Evolutionary conservation across 2,329 filamentous ascomycete species (phyloP).

Genomic region (Aspergillus neotritici): DNA sequence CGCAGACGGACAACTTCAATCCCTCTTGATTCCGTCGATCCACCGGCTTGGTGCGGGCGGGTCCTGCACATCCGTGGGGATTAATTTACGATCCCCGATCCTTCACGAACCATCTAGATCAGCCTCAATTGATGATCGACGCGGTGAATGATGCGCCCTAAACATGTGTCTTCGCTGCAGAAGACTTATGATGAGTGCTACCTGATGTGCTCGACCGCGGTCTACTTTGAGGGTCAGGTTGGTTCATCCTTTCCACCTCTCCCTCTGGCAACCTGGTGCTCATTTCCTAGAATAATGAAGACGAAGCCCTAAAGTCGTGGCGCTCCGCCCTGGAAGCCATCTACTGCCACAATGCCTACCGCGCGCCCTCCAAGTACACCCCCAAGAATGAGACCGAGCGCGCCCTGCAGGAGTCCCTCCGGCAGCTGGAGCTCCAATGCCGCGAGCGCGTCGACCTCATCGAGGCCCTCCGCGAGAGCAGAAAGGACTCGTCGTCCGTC

Average conservation of each 20-base stretch:
- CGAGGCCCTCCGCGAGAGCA: constrained; percentile 67
- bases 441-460: constrained; percentile 88
- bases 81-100: neutral
- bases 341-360: constrained; percentile 75
- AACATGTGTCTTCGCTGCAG: constrained; percentile 69
- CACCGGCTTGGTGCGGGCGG: constrained; percentile 20
- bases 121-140: neutral
- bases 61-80: constrained; percentile 16
- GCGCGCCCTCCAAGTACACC: constrained; percentile 61
- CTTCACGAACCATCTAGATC: too few relatives aligned
- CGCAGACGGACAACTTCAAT: neutral
- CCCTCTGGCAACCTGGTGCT: neutral
- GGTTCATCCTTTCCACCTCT: constrained; percentile 10
- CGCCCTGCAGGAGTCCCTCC: constrained; percentile 72
- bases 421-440: constrained; percentile 80
- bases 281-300: constrained; percentile 69
- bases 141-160: constrained; percentile 47
- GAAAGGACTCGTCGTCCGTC: constrained; percentile 42
- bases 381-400: constrained; percentile 78
- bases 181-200: constrained; percentile 98
- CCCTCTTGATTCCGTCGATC: neutral
- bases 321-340: constrained; percentile 82
- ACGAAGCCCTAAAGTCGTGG: constrained; percentile 88
- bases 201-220: constrained; percentile 86
- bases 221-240: constrained; percentile 93